A percentile compares a stretch with the other conserved stretches of the same genome.
phyloP scores from a whole-genome alignment of 257 asterid genomes.

The Anisodus acutangulus region DNA sequence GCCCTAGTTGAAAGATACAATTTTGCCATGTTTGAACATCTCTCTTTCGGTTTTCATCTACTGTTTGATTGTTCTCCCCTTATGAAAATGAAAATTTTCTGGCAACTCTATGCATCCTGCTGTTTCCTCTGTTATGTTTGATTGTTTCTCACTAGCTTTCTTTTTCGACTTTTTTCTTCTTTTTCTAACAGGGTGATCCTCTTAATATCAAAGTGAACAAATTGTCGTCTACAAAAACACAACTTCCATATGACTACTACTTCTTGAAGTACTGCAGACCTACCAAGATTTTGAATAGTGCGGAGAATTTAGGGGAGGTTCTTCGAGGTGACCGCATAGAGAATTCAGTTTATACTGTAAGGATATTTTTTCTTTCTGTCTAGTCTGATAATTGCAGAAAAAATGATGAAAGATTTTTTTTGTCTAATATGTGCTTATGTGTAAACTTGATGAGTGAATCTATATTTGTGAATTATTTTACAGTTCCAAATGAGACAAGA shows the following conservation, averaged over 20 bases:
- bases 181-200: slow-evolving; percentile 62
- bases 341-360: slow-evolving; percentile 72
- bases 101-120: not conserved
- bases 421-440: slow-evolving; percentile 12
- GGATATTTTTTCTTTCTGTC: slow-evolving; percentile 34
- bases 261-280: slow-evolving; percentile 86
- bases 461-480: slow-evolving; percentile 9
- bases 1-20: not conserved
- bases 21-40: not conserved
- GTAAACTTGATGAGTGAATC: not conserved
- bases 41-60: not conserved
- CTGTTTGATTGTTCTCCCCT: not conserved
- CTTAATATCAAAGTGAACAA: slow-evolving; percentile 88
- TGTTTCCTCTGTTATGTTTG: not conserved
- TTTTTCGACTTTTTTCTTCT: slow-evolving; percentile 18
- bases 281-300: slow-evolving; percentile 58
- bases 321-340: slow-evolving; percentile 94
- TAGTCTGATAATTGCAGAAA: slow-evolving; percentile 14
- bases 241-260: slow-evolving; percentile 87
- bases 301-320: slow-evolving; percentile 88
- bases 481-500: slow-evolving; percentile 85
- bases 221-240: slow-evolving; percentile 90
- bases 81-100: not conserved
- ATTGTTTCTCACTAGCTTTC: slow-evolving; percentile 7
- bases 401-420: not conserved